Evolutionary conservation across 2,329 filamentous ascomycete species (phyloP).

Genomic region (Alternaria postmessia): DNA sequence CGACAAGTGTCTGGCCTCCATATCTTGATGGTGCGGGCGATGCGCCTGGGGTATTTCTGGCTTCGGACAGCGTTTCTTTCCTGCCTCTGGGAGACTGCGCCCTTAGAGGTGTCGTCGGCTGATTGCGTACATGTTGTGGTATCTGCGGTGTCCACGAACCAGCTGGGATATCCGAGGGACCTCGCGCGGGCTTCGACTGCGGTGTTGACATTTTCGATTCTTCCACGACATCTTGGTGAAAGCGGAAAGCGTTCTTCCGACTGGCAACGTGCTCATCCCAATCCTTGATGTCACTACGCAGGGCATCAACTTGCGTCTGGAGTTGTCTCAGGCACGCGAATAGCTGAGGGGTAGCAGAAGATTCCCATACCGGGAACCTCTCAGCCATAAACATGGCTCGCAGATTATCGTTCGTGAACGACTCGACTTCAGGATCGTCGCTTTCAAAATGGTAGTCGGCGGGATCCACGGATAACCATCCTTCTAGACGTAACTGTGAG

Average conservation of each 20-base stretch:
- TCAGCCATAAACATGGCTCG: constrained; percentile 47
- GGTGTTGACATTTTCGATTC: constrained; percentile 45
- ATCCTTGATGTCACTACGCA: constrained; percentile 56
- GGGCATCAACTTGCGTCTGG: constrained; percentile 52
- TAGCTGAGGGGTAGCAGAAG: constrained; percentile 50
- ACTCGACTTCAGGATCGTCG: constrained; percentile 28
- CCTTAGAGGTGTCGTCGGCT: constrained; percentile 41
- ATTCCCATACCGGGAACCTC: constrained; percentile 48
- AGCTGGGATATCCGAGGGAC: constrained; percentile 36
- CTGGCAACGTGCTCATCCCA: constrained; percentile 59
- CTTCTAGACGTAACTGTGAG: constrained; percentile 82
- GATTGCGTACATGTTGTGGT: constrained; percentile 46
- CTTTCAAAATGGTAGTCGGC: constrained; percentile 51
- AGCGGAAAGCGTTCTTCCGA: constrained; percentile 59
- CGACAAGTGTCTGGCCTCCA: constrained; percentile 38
- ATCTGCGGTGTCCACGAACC: constrained; percentile 50
- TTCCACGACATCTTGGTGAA: constrained; percentile 56
- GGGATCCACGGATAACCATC: constrained; percentile 85
- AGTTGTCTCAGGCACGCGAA: constrained; percentile 54
- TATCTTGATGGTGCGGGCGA: constrained; percentile 20
- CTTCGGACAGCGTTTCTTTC: constrained; percentile 42
- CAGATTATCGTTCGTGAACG: constrained; percentile 40
- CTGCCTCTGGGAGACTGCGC: constrained; percentile 48
- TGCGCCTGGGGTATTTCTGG: constrained; percentile 11
- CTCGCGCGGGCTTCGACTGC: constrained; percentile 34